These are phyloP conservation scores for Epichloe scottii DNA, from an alignment of 2,329 filamentous ascomycete species.

Conservation along the genomic window DNA sequence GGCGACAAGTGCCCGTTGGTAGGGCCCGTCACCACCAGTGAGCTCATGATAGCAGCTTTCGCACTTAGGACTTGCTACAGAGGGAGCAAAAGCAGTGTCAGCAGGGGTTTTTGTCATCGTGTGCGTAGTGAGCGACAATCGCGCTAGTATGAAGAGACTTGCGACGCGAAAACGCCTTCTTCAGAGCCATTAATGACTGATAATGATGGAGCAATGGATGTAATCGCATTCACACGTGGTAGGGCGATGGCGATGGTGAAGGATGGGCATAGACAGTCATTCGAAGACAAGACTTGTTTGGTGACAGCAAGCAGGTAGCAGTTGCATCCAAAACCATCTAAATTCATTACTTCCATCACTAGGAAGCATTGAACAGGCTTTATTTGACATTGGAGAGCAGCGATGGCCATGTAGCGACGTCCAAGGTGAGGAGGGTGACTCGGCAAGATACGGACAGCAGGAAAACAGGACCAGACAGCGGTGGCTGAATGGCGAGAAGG, in stretches of 20 bases:
- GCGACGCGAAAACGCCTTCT: conserved; percentile 18
- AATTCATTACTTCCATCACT: conserved; percentile 24
- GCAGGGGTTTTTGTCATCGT: conserved; percentile 12
- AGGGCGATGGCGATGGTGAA: conserved; percentile 33
- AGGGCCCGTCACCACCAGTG: conserved; percentile 47
- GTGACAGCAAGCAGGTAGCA: conserved; percentile 11
- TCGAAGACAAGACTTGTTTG: conserved; percentile 16
- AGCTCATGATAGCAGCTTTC: conserved; percentile 51
- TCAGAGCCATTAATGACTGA: conserved; percentile 8
- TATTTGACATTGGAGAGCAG: conserved; percentile 15
- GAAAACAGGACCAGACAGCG: conserved; percentile 12
- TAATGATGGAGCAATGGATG: conserved; percentile 21
- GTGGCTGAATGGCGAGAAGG: conserved; percentile 8
- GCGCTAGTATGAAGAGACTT: conserved; percentile 10
- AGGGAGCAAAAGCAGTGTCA: conserved; percentile 24
- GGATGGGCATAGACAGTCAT: conserved; percentile 34
- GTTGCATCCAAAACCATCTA: conserved; percentile 20
- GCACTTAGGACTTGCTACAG: conserved; percentile 40
- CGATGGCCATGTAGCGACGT: conserved; percentile 22
- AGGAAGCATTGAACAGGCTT: conserved; percentile 13
- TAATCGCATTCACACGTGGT: conserved; percentile 31
- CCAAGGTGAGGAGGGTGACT: conserved; percentile 23
- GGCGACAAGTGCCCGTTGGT: conserved; percentile 55
- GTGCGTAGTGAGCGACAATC: conserved; percentile 10
- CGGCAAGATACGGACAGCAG: conserved; percentile 25